These are phyloP conservation scores for Xanthoconium separans DNA, from an alignment of 1,284 basidiomycete genomes.

Conservation along the genomic window DNA sequence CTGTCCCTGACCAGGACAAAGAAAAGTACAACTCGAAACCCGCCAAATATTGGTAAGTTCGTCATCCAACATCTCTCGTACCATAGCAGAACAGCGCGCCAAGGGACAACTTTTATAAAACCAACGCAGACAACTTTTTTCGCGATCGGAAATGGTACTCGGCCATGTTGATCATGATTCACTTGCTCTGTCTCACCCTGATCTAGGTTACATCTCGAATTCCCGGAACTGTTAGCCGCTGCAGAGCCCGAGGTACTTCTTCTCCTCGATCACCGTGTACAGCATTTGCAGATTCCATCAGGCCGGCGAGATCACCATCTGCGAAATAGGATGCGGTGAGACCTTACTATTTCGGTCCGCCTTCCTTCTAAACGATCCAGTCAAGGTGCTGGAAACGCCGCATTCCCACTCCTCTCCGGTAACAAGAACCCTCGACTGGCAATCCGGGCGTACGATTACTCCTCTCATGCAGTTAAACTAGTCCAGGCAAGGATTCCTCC, in stretches of 20 bases:
- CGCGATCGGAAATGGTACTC: slow-evolving; percentile 82
- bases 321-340: slow-evolving; percentile 85
- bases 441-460: slow-evolving; percentile 89
- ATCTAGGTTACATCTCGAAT: slow-evolving; percentile 84
- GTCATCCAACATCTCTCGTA: not conserved
- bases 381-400: slow-evolving; percentile 88
- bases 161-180: not conserved
- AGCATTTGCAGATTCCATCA: slow-evolving; percentile 31
- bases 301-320: slow-evolving; percentile 76
- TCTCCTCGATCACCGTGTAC: not conserved
- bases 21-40: slow-evolving; percentile 74
- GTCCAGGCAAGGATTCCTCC: slow-evolving; percentile 59
- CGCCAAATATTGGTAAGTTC: slow-evolving; percentile 61
- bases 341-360: not conserved
- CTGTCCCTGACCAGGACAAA: slow-evolving; percentile 68
- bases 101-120: slow-evolving; percentile 91
- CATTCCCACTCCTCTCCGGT: slow-evolving; percentile 82
- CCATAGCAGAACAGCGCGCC: slow-evolving; percentile 21
- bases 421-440: slow-evolving; percentile 82
- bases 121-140: slow-evolving; percentile 86
- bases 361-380: slow-evolving; percentile 7
- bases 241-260: slow-evolving; percentile 61
- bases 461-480: slow-evolving; percentile 85
- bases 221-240: slow-evolving; percentile 78
- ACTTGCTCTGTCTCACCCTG: slow-evolving; percentile 9